phyloP scores from a whole-genome alignment of 805 yeast genomes.

The Jamesozyma hellenica region DNA sequence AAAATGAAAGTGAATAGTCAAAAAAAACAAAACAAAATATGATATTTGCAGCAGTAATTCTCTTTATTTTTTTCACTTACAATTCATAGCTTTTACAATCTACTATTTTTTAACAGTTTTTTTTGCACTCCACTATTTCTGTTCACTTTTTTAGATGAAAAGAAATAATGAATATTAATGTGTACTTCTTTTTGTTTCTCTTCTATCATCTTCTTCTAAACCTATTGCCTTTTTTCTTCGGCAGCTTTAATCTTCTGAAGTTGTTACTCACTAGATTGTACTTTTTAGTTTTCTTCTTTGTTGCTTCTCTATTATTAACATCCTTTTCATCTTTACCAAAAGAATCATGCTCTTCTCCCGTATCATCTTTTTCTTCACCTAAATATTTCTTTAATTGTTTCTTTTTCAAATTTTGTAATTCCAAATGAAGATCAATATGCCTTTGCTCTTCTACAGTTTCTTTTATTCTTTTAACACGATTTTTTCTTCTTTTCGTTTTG shows the following conservation, averaged over 20 bases:
- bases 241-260: slow-evolving; percentile 44
- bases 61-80: no score
- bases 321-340: slow-evolving; percentile 1
- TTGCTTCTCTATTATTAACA: slow-evolving; percentile 1
- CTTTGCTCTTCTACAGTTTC: not conserved
- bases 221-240: slow-evolving; percentile 30
- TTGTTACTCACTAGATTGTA: slow-evolving; percentile 35
- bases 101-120: no score
- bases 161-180: no score
- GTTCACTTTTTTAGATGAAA: no score
- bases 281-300: slow-evolving; percentile 17
- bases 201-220: no score
- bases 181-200: no score
- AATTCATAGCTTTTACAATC: no score
- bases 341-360: not conserved
- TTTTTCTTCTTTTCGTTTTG: slow-evolving; percentile 9
- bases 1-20: no score
- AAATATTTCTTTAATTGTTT: slow-evolving; percentile 14
- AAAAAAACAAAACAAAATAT: no score
- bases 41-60: no score
- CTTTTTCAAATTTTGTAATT: slow-evolving; percentile 18
- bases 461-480: slow-evolving; percentile 6
- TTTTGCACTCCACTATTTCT: no score
- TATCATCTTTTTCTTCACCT: not conserved
- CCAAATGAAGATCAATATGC: slow-evolving; percentile 17